Evolutionary conservation across 2,329 filamentous ascomycete species (phyloP).

Genomic region (Fusarium sp.): DNA sequence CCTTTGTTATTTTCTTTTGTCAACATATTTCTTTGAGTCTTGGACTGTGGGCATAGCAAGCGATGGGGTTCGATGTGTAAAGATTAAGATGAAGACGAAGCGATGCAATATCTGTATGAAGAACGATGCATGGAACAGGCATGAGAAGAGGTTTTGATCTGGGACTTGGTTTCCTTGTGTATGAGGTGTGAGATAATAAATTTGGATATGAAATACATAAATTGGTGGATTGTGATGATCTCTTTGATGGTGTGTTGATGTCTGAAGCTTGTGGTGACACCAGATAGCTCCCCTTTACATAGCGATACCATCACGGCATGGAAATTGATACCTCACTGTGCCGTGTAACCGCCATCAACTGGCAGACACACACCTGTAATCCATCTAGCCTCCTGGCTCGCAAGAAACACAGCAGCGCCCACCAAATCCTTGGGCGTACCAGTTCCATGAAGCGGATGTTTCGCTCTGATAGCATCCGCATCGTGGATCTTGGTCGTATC

Average conservation of each 20-base stretch:
- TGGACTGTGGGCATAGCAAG: slow-evolving; percentile 6
- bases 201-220: not conserved
- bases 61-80: slow-evolving; percentile 21
- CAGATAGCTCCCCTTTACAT: no score
- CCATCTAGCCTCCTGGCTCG: slow-evolving; percentile 57
- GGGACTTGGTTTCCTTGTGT: slow-evolving; percentile 15
- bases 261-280: no score
- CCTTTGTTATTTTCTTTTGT: slow-evolving; percentile 15
- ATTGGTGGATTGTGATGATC: not conserved
- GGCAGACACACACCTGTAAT: slow-evolving; percentile 57
- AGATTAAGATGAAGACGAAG: slow-evolving; percentile 31
- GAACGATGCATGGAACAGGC: slow-evolving; percentile 7
- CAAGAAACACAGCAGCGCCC: slow-evolving; percentile 56
- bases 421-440: slow-evolving; percentile 49
- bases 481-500: slow-evolving; percentile 41
- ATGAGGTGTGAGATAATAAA: slow-evolving; percentile 9
- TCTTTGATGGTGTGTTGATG: no score
- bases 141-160: not conserved
- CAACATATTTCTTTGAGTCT: slow-evolving; percentile 12
- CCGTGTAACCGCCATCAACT: slow-evolving; percentile 58
- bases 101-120: slow-evolving; percentile 42
- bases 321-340: slow-evolving; percentile 32
- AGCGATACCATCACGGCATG: no score
- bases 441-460: slow-evolving; percentile 49
- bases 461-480: slow-evolving; percentile 25